Conservation (phyloP, 805 yeast genomes). For the Candida quercuum region DNA sequence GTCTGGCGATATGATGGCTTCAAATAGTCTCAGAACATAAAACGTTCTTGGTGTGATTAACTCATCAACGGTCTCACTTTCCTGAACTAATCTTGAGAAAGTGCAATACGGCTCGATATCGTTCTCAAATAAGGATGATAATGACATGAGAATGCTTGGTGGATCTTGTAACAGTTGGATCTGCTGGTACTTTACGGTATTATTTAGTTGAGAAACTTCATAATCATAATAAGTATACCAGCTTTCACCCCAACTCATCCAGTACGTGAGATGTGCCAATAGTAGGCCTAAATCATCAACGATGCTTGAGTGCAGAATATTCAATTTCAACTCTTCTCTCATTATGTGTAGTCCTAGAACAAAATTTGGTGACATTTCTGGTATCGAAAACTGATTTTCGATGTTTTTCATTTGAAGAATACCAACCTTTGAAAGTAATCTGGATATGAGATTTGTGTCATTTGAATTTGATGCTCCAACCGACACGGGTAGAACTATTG, state of each 20-base stretch:
- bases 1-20: slow-evolving; percentile 49
- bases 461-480: slow-evolving; percentile 18
- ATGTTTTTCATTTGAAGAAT: slow-evolving; percentile 17
- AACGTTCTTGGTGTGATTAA: slow-evolving; percentile 62
- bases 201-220: slow-evolving; percentile 30
- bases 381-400: slow-evolving; percentile 30
- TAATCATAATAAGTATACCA: slow-evolving; percentile 59
- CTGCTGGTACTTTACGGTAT: slow-evolving; percentile 32
- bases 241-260: slow-evolving; percentile 69
- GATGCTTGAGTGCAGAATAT: slow-evolving; percentile 35
- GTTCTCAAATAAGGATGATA: slow-evolving; percentile 43
- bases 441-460: slow-evolving; percentile 9
- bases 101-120: slow-evolving; percentile 50
- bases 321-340: slow-evolving; percentile 68
- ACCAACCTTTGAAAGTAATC: slow-evolving; percentile 8
- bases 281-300: slow-evolving; percentile 43
- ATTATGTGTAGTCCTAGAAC: slow-evolving; percentile 67
- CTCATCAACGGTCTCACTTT: slow-evolving; percentile 52
- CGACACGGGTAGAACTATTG: slow-evolving; percentile 44
- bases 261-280: slow-evolving; percentile 53
- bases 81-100: slow-evolving; percentile 64
- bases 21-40: slow-evolving; percentile 55
- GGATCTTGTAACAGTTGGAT: slow-evolving; percentile 40
- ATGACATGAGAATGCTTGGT: slow-evolving; percentile 53
- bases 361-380: slow-evolving; percentile 57